Conservation (phyloP, 2,329 filamentous ascomycete genomes). For the Sporothrix brunneoviolacea region DNA sequence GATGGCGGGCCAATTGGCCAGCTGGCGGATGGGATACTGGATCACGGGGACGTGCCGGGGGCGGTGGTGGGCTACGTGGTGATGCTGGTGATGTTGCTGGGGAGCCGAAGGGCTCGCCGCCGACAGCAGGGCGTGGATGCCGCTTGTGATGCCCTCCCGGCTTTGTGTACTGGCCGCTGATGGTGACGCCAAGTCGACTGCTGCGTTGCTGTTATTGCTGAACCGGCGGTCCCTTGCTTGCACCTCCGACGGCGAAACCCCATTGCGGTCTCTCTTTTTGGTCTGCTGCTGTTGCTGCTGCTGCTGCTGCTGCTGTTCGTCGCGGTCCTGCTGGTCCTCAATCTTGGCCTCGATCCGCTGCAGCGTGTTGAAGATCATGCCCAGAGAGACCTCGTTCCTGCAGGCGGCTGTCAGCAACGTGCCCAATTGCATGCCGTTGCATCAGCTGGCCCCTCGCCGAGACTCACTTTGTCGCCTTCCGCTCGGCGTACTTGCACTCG, state of each 20-base stretch:
- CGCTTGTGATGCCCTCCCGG: conserved; percentile 20
- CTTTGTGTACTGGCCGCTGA: conserved; percentile 5
- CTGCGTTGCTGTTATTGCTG: conserved; percentile 4
- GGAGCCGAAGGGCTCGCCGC: conserved; percentile 8
- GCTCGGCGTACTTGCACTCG: conserved; percentile 46
- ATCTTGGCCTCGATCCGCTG: conserved; percentile 46
- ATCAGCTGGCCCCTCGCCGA: neutral
- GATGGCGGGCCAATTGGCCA: conserved; percentile 19
- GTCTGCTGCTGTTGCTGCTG: neutral
- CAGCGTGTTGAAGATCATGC: conserved; percentile 48
- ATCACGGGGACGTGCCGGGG: conserved; percentile 16
- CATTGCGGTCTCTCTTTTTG: neutral
- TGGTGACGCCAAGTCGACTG: conserved; percentile 5
- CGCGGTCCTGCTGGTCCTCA: conserved; percentile 28
- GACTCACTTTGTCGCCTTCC: conserved; percentile 44
- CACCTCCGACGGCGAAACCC: neutral
- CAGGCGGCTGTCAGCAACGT: neutral
- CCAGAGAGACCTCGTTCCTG: conserved; percentile 47
- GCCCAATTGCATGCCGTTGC: too few relatives aligned
- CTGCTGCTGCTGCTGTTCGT: neutral
- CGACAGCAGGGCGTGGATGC: conserved; percentile 22
- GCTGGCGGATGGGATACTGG: conserved; percentile 19
- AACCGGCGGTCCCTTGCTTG: neutral
- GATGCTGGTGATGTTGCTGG: neutral
- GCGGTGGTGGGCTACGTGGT: neutral